Base-by-base conservation (phyloP, 2,329 filamentous ascomycete species). In the Thermomyces lanuginosus region DNA sequence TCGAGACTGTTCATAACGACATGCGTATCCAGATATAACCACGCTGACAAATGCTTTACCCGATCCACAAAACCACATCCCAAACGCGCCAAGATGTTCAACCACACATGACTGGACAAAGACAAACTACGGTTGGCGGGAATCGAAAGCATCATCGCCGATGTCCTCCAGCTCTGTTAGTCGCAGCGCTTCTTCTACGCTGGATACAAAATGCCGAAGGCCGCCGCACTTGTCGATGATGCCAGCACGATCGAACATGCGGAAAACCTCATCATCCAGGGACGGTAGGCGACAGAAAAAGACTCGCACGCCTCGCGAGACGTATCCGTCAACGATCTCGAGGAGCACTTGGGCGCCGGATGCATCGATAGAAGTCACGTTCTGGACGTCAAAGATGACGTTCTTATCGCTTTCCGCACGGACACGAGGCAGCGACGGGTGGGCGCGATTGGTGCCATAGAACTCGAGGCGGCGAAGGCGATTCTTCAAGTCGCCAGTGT, bases 351-450 rank as follows among this genome's bases (percentile, higher is more conserved):
- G 89, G 0, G 81, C 78, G 1, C 86, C 89, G 0, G 83, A 92
- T 4, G 83, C 89, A 47, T 98, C 89, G 42, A 98, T 73, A 15
- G 77, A 78, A 0, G 84, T 92, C 3, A 98, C 89, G n/a, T 89
- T 89, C 41, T 95, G 86, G 5, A 95, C 83, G 48, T 98, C 89
- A 44, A 98, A 95, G 35, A 98, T 83, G 50, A 98, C 65, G 45
- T 92, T 93, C 40, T 73, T 70, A 48, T 93, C 93, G 43, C 80
- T 74, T 34, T 86, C 76, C 14, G 66, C 61, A 4, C 84, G 68
- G 8, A 92, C 63, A 2, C 79, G 69, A 1, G 89, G 89, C 10
- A 93, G 62, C 0, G 84, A 84, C 0, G 89, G 89, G 42, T 95
- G 89, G 0, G 80, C 82, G 28, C 68, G 63, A 23, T 63, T 74